These are phyloP conservation scores for Colletotrichum eleusines DNA, from an alignment of 2,329 filamentous ascomycete genomes.

Conservation along the genomic window DNA sequence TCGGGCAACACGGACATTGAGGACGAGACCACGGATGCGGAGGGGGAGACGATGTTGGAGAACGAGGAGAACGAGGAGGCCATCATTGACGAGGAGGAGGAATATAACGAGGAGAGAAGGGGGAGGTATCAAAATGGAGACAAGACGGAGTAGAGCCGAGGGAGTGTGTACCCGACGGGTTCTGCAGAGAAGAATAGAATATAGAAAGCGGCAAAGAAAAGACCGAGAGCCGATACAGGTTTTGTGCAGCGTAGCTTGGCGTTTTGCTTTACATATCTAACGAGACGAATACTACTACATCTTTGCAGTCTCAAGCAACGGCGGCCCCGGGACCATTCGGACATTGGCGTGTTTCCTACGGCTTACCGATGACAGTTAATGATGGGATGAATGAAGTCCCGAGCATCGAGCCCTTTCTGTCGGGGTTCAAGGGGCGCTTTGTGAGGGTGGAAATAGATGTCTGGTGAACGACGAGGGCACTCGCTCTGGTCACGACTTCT, in stretches of 20 bases:
- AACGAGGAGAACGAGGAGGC: constrained; percentile 47
- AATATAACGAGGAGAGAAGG: constrained; percentile 3
- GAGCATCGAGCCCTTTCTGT: no score
- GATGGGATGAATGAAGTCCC: not conserved
- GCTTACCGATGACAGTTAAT: not conserved
- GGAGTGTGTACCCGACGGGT: not conserved
- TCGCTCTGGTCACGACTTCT: no score
- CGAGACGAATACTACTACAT: not conserved
- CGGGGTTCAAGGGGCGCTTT: no score
- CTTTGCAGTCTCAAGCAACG: not conserved
- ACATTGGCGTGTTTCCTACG: no score
- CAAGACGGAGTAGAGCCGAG: not conserved
- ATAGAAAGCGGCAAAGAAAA: not conserved
- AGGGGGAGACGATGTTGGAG: constrained; percentile 47
- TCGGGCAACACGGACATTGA: constrained; percentile 40
- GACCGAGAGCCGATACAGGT: not conserved
- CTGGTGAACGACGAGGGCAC: no score
- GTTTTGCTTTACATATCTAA: not conserved
- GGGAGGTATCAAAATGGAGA: not conserved
- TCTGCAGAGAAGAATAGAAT: no score
- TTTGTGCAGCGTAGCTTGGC: constrained; percentile 11
- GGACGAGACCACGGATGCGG: constrained; percentile 44
- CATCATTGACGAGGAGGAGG: constrained; percentile 31
- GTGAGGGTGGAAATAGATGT: no score
- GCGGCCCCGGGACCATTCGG: not conserved